Conservation (phyloP, 345 rosid species). For the Populus nigra region DNA sequence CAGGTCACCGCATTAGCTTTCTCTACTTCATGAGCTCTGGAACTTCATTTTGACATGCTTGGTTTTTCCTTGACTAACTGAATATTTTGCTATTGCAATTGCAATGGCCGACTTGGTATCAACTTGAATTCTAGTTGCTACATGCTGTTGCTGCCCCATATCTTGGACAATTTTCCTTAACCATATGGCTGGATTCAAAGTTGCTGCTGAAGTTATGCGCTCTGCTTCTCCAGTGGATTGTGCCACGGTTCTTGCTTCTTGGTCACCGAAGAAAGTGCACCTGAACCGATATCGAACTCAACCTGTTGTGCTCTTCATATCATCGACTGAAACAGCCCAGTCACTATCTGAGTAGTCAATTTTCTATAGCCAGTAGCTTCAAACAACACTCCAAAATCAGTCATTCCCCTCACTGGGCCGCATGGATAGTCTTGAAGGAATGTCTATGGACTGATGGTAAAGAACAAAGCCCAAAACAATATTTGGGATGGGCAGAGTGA, state of each 20-base stretch:
- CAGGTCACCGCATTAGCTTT: neutral
- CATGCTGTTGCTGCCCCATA: neutral
- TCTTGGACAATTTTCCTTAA: neutral
- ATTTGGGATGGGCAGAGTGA: no score
- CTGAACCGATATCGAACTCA: neutral
- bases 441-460: no score
- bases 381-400: neutral
- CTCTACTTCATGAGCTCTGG: neutral
- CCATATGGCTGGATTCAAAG: neutral
- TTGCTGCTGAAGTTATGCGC: neutral
- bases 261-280: neutral
- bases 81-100: neutral
- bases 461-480: no score
- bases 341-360: neutral
- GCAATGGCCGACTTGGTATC: conserved; percentile 3
- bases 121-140: neutral
- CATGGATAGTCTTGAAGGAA: no score
- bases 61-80: neutral
- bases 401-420: neutral
- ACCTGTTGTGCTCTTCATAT: neutral
- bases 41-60: neutral
- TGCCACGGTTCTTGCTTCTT: conserved; percentile 4
- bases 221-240: neutral
- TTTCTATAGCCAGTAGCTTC: neutral
- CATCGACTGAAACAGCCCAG: neutral